Percentiles rank a stretch among this genome's conserved stretches.
phyloP scores from a whole-genome alignment of 768 basidiomycete species.

The Hypholoma fasciculare region DNA sequence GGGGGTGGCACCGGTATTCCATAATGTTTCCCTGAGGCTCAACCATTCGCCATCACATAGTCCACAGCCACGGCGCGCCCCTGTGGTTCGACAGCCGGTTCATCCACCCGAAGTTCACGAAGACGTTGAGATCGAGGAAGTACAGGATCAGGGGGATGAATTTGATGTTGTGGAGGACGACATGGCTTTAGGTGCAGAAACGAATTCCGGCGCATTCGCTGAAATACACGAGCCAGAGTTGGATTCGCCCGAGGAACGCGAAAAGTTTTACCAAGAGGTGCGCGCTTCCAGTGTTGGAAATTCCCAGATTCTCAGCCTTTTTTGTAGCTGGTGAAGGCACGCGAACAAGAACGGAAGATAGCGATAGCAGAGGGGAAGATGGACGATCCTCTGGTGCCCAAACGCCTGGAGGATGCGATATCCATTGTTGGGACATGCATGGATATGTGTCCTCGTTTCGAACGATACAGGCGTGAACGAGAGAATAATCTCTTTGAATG shows the following conservation, averaged over 20 bases:
- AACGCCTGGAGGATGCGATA: slow-evolving; percentile 85
- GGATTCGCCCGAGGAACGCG: slow-evolving; percentile 63
- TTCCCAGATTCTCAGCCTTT: slow-evolving; percentile 21
- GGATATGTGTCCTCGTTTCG: slow-evolving; percentile 95
- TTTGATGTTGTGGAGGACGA: slow-evolving; percentile 33
- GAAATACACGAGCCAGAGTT: slow-evolving; percentile 49
- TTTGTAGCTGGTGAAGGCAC: slow-evolving; percentile 66
- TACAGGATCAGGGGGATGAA: slow-evolving; percentile 32
- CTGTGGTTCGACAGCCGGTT: slow-evolving; percentile 19
- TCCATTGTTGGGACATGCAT: slow-evolving; percentile 90
- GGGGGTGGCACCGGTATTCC: slow-evolving; percentile 37
- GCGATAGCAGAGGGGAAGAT: slow-evolving; percentile 86
- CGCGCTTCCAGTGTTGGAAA: slow-evolving; percentile 24
- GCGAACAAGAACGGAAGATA: slow-evolving; percentile 67
- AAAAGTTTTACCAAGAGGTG: slow-evolving; percentile 74
- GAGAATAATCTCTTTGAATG: slow-evolving; percentile 86
- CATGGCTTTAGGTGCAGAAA: not conserved
- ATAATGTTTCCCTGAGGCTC: slow-evolving; percentile 40
- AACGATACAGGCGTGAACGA: slow-evolving; percentile 86
- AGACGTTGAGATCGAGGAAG: slow-evolving; percentile 27
- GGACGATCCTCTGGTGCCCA: slow-evolving; percentile 80
- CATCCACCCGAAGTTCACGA: slow-evolving; percentile 28
- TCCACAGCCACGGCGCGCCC: slow-evolving; percentile 24
- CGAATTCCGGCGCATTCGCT: slow-evolving; percentile 19
- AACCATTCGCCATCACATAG: slow-evolving; percentile 16